Conservation (phyloP, 2,329 filamentous ascomycete species). For the Aureobasidium uvarum region DNA sequence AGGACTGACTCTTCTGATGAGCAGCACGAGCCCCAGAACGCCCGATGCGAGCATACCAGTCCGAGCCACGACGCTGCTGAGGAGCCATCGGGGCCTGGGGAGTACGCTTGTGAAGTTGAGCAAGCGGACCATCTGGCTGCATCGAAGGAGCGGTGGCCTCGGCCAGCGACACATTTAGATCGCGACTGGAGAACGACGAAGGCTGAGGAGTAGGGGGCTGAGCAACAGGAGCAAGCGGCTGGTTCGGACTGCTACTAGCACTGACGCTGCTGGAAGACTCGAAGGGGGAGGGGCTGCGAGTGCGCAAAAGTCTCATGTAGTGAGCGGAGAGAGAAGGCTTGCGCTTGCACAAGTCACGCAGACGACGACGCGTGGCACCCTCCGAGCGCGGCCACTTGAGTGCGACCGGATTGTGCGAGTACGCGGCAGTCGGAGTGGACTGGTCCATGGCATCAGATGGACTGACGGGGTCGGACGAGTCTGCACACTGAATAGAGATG, state of each 20-base stretch:
- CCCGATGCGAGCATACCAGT: constrained; percentile 44
- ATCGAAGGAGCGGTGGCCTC: constrained; percentile 54
- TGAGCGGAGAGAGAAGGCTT: constrained; percentile 63
- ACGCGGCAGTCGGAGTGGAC: constrained; percentile 45
- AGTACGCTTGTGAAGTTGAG: constrained; percentile 41
- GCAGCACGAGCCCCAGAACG: constrained; percentile 50
- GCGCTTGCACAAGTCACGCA: constrained; percentile 60
- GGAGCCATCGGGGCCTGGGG: constrained; percentile 39
- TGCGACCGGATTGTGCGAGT: constrained; percentile 33
- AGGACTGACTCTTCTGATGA: constrained; percentile 53
- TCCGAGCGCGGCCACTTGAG: constrained; percentile 58
- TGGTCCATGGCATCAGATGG: constrained; percentile 46
- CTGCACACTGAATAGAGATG: constrained; percentile 34
- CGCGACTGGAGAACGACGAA: constrained; percentile 49
- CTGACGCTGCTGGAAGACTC: constrained; percentile 37
- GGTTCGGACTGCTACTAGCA: constrained; percentile 28
- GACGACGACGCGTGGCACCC: constrained; percentile 56
- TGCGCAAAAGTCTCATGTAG: constrained; percentile 61
- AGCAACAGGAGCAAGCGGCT: background rate
- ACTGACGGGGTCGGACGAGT: constrained; percentile 47
- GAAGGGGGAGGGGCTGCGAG: constrained; percentile 60
- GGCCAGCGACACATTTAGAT: constrained; percentile 52
- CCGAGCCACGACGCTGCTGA: constrained; percentile 36
- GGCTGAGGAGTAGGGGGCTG: constrained; percentile 6
- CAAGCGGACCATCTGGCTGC: constrained; percentile 51